phyloP scores from a whole-genome alignment of 2,329 filamentous ascomycete genomes.

The Aspergillus candidus region DNA sequence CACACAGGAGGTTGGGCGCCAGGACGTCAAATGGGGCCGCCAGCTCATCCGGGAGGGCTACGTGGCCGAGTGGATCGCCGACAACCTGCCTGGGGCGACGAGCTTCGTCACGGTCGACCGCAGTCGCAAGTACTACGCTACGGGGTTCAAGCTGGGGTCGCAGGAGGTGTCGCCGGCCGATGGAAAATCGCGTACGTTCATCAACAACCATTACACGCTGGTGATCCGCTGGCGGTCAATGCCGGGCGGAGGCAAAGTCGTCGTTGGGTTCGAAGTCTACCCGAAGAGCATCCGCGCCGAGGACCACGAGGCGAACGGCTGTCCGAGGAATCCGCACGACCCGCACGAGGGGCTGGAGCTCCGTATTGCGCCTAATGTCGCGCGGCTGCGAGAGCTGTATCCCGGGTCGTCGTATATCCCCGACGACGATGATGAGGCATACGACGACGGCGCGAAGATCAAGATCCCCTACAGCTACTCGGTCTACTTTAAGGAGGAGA shows the following conservation, averaged over 20 bases:
- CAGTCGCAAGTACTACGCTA: conserved; percentile 77
- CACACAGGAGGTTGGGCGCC: conserved; percentile 58
- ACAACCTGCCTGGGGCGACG: conserved; percentile 83
- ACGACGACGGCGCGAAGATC: conserved; percentile 58
- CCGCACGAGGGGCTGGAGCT: conserved; percentile 63
- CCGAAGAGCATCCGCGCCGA: conserved; percentile 69
- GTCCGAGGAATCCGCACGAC: conserved; percentile 61
- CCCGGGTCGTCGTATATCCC: conserved; percentile 56
- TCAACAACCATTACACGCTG: conserved; percentile 85
- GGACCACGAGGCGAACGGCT: conserved; percentile 58
- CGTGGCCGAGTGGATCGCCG: conserved; percentile 88
- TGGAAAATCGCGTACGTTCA: conserved; percentile 60
- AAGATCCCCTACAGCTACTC: conserved; percentile 82
- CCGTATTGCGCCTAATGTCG: conserved; percentile 58
- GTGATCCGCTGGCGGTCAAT: conserved; percentile 72
- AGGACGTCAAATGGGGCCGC: conserved; percentile 61
- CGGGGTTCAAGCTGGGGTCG: conserved; percentile 83
- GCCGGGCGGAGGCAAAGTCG: conserved; percentile 66
- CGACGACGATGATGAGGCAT: conserved; percentile 49
- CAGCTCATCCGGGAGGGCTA: conserved; percentile 73
- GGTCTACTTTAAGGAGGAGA: conserved; percentile 81
- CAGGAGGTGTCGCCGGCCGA: conserved; percentile 58
- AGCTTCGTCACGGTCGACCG: conserved; percentile 84
- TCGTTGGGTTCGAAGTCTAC: conserved; percentile 87
- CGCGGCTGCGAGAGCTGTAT: conserved; percentile 50